A percentile compares a stretch with the other conserved stretches of the same genome.
Conservation (phyloP, 164 flowering plant species). For the Chloranthus sessilifolius region DNA sequence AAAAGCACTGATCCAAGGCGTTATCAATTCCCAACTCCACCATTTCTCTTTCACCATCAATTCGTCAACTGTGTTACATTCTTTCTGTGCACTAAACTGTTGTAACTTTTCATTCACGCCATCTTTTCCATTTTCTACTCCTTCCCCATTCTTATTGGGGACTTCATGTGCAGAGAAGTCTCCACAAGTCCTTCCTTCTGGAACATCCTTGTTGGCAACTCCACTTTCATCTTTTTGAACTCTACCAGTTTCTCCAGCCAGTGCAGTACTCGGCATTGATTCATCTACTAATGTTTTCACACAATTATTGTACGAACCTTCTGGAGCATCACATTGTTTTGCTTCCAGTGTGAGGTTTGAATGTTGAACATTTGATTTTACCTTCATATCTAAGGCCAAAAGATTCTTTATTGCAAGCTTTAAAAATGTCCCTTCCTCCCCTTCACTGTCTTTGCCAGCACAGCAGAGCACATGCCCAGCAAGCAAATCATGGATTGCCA, state of each 20-base stretch:
- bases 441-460: slow-evolving; percentile 63
- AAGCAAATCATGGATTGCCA: slow-evolving; percentile 81
- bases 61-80: slow-evolving; percentile 19
- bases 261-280: slow-evolving; percentile 16
- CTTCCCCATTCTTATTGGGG: slow-evolving; percentile 21
- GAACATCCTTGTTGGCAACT: slow-evolving; percentile 19
- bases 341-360: slow-evolving; percentile 28
- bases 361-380: slow-evolving; percentile 47
- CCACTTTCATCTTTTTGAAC: slow-evolving; percentile 21
- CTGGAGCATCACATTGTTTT: slow-evolving; percentile 21
- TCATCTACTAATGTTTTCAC: slow-evolving; percentile 20
- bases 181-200: slow-evolving; percentile 19
- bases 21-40: slow-evolving; percentile 73
- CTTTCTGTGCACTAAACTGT: slow-evolving; percentile 19
- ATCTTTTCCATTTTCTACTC: slow-evolving; percentile 20
- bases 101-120: slow-evolving; percentile 17
- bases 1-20: slow-evolving; percentile 92
- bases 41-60: slow-evolving; percentile 70
- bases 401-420: slow-evolving; percentile 89
- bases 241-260: slow-evolving; percentile 18
- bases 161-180: slow-evolving; percentile 19
- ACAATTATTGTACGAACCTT: slow-evolving; percentile 11
- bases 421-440: slow-evolving; percentile 86
- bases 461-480: slow-evolving; percentile 96
- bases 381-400: slow-evolving; percentile 78